A percentile compares a stretch with the other conserved stretches of the same genome.
Evolutionary conservation across 768 basidiomycete species (phyloP).

Genomic region (Phylloporus rhodoxanthus): DNA sequence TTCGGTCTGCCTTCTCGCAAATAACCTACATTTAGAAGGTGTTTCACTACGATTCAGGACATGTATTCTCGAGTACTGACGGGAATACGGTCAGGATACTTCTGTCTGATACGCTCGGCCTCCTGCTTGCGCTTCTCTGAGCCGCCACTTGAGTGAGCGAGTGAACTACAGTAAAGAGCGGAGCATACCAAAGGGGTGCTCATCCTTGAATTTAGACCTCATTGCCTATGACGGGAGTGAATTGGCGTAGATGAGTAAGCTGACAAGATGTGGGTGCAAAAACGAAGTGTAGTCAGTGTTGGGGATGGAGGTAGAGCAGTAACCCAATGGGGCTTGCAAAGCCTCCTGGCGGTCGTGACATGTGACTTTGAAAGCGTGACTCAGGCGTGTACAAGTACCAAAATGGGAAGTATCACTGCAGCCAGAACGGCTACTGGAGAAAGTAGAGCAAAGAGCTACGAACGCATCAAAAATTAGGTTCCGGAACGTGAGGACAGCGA

Average conservation of each 20-base stretch:
- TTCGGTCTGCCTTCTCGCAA: constrained; percentile 98
- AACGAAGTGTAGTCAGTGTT: constrained; percentile 24
- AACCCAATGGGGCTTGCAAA: constrained; percentile 24
- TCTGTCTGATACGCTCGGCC: constrained; percentile 96
- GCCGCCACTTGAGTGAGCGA: constrained; percentile 15
- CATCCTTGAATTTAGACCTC: constrained; percentile 98
- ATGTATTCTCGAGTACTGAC: constrained; percentile 41
- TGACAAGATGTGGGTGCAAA: constrained; percentile 7
- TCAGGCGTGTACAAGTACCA: constrained; percentile 11
- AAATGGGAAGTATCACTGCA: constrained; percentile 12
- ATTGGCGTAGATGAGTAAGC: constrained; percentile 2
- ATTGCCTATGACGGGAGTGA: constrained; percentile 35
- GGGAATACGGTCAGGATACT: constrained; percentile 97
- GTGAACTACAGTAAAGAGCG: constrained; percentile 31
- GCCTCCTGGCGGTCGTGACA: constrained; percentile 31
- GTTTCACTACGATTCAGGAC: constrained; percentile 10
- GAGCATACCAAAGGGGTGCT: constrained; percentile 88
- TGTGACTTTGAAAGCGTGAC: constrained; percentile 27
- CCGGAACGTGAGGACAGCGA: not conserved
- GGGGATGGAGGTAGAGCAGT: constrained; percentile 17
- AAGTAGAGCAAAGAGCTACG: constrained; percentile 2
- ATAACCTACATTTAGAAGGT: constrained; percentile 63
- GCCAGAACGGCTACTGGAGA: too few relatives aligned
- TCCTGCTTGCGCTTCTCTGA: constrained; percentile 99
- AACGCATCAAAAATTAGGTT: not conserved